These are phyloP conservation scores for Cladosporium sp. DNA, from an alignment of 2,329 filamentous ascomycete genomes.

Conservation along the genomic window DNA sequence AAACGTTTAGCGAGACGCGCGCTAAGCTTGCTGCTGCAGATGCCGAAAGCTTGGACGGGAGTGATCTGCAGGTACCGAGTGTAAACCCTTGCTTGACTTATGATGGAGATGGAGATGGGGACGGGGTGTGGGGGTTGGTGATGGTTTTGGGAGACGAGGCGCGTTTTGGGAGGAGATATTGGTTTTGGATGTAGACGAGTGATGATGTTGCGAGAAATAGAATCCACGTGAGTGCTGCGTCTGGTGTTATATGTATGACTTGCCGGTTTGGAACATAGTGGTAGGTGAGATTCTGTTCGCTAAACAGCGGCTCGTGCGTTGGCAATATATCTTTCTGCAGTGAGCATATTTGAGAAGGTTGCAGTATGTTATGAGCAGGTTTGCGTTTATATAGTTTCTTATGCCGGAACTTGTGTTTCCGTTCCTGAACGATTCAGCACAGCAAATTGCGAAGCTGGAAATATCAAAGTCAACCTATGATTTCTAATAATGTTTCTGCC, in stretches of 20 bases:
- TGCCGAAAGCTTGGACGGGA: conserved; percentile 1
- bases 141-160: not conserved
- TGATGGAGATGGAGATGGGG: not conserved
- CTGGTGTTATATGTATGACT: not conserved
- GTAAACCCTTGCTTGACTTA: not conserved
- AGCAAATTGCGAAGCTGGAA: too few relatives aligned
- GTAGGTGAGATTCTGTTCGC: not conserved
- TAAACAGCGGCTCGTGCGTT: not conserved
- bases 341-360: not conserved
- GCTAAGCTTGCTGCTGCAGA: conserved; percentile 3
- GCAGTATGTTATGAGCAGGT: not conserved
- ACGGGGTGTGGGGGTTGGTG: not conserved
- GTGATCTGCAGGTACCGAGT: conserved; percentile 5
- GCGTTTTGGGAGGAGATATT: not conserved
- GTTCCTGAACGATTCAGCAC: not conserved
- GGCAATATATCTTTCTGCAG: not conserved
- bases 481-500: too few relatives aligned
- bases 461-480: too few relatives aligned
- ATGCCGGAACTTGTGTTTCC: not conserved
- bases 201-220: not conserved
- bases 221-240: not conserved
- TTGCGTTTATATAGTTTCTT: not conserved
- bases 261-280: not conserved
- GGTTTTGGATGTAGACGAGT: not conserved
- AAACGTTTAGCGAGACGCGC: not conserved